phyloP scores from a whole-genome alignment of 805 yeast species.

The Torulaspora gathmanii region DNA sequence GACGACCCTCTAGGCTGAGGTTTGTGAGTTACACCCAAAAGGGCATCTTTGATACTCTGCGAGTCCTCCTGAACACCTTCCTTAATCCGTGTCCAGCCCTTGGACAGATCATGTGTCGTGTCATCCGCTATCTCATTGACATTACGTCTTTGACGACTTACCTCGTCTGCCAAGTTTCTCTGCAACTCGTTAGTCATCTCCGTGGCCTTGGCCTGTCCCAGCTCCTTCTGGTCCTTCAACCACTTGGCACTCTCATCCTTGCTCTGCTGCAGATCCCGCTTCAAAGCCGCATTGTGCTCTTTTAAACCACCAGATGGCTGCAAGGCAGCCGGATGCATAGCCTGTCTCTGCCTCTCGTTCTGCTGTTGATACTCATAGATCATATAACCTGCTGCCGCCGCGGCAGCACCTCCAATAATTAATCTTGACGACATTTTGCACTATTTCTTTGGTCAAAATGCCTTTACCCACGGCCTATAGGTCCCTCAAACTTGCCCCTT shows the following conservation, averaged over 20 bases:
- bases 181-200: constrained; percentile 10
- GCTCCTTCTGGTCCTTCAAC: constrained; percentile 13
- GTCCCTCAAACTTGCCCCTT: background rate
- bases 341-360: constrained; percentile 19
- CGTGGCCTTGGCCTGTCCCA: constrained; percentile 7
- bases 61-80: constrained; percentile 15
- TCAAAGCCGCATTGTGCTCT: constrained; percentile 2
- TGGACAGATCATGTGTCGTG: constrained; percentile 8
- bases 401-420: constrained; percentile 28
- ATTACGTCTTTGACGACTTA: constrained; percentile 4
- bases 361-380: constrained; percentile 25
- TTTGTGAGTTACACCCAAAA: constrained; percentile 9
- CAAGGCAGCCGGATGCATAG: constrained; percentile 9
- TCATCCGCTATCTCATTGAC: constrained; percentile 8
- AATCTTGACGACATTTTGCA: constrained; percentile 24
- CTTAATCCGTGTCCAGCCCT: constrained; percentile 15
- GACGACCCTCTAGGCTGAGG: background rate
- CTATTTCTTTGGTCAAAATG: background rate
- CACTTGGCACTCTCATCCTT: constrained; percentile 12
- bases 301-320: background rate
- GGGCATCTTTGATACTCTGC: constrained; percentile 15
- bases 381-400: constrained; percentile 27
- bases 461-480: too few species aligned
- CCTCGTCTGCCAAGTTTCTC: constrained; percentile 7
- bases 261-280: constrained; percentile 9